Evolutionary conservation across 2,329 filamentous ascomycete species (phyloP), one percentile per base, ranked within the genome.

Genomic region (Venturia effusa): DNA sequence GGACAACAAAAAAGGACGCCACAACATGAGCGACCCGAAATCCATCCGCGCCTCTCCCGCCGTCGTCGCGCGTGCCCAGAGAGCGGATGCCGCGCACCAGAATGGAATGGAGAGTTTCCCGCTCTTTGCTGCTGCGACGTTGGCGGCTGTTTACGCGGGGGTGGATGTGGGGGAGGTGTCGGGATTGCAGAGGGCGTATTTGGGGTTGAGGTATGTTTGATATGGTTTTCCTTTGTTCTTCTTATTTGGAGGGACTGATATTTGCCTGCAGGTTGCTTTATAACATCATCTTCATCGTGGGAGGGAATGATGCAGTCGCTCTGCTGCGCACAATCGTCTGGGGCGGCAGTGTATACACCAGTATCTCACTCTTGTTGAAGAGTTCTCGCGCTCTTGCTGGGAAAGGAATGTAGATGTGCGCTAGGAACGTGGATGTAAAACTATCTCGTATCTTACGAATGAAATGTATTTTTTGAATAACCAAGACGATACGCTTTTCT

Each of bases 61-160:
- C 15, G 70, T 69, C 6, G 78, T 74, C 66, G 75, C 73, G 13
- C 72, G 70, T 8, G 80, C 74, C 62, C 77, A 81, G 69, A 77
- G 79, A 51, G 72, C 75, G 32, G 74, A 78, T 64, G 73, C 76
- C 7, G 79, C 77, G 39, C 78, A 81, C 66, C 71, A 74, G 32
- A 81, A 80, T 67, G 74, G 75, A 39, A 72, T 80, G 67, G 78
- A 81, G 70, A 79, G 75, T 62, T 70, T 80, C 63, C 76, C 78
- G 1, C 66, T 81, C 8, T 80, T 80, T 66, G 68, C 76, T 8
- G 73, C 76, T 1, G 76, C 78, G 1, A 71, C 80, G 4, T 8
- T 62, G 37, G 61, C 61, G 11, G 61, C 61, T 22, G 32, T 30
- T n/a, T 24, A 22, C 10, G 40, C 61, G 22, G 40, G 61, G 2